Evolutionary conservation across 768 basidiomycete genomes (phyloP).

Genomic region (Gyrodon lividus): DNA sequence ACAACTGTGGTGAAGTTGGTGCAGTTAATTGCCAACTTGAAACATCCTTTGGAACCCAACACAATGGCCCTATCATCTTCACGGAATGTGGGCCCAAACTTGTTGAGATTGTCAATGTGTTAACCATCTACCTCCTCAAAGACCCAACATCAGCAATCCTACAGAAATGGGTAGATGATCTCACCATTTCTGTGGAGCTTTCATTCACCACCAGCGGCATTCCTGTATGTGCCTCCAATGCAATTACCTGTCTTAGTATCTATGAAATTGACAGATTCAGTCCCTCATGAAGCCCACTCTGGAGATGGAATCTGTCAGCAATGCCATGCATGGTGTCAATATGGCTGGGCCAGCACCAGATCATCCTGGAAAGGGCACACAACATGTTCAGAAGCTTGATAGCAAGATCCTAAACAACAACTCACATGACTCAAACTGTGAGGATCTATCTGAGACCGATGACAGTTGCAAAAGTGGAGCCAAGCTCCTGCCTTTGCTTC

Average conservation of each 20-base stretch:
- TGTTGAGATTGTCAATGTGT: conserved; percentile 3
- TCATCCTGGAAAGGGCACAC: not conserved
- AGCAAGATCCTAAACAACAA: not conserved
- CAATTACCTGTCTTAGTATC: too few species aligned
- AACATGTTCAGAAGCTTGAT: not conserved
- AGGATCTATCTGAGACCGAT: conserved; percentile 6
- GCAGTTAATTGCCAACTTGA: conserved; percentile 4
- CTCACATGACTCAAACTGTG: not conserved
- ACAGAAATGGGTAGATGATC: conserved; percentile 19
- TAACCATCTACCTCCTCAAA: conserved; percentile 6
- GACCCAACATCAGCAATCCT: conserved; percentile 6
- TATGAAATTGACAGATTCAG: too few species aligned
- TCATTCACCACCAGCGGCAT: too few species aligned
- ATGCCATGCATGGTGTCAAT: too few species aligned
- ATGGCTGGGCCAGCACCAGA: too few species aligned
- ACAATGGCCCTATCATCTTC: conserved; percentile 9
- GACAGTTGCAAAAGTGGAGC: not conserved
- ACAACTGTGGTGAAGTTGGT: not conserved
- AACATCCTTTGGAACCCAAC: not conserved
- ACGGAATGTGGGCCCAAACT: conserved; percentile 7
- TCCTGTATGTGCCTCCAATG: too few species aligned
- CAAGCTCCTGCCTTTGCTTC: not conserved
- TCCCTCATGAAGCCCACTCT: too few species aligned
- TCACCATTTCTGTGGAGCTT: conserved; percentile 3
- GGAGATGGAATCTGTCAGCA: too few species aligned